Conservation (phyloP, 768 basidiomycete species). For the Cystofilobasidium bisporidii region DNA sequence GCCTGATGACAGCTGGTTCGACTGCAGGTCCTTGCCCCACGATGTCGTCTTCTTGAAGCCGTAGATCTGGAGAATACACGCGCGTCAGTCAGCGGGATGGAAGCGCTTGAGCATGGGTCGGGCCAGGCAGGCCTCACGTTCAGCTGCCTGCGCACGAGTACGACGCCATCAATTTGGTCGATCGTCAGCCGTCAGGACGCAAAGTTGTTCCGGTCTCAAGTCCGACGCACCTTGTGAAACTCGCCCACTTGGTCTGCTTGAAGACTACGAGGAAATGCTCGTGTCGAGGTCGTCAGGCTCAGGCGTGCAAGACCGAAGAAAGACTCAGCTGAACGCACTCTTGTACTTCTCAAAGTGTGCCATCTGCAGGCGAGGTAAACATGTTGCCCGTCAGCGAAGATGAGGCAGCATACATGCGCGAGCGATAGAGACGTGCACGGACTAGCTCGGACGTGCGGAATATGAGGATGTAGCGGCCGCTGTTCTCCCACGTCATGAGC, state of each 20-base stretch:
- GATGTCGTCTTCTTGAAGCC: not conserved
- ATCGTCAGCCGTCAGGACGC: too few relatives aligned
- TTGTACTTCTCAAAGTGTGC: not conserved
- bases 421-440: too few relatives aligned
- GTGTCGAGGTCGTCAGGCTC: not conserved
- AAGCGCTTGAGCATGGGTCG: too few relatives aligned
- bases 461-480: too few relatives aligned
- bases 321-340: not conserved
- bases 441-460: too few relatives aligned
- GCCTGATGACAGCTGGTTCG: not conserved
- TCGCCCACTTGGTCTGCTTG: not conserved
- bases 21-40: not conserved
- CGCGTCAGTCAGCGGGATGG: too few relatives aligned
- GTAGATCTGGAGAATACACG: not conserved
- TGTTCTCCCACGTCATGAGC: too few relatives aligned
- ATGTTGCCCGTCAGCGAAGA: too few relatives aligned
- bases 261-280: not conserved
- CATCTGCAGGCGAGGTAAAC: not conserved
- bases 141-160: not conserved
- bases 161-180: too few relatives aligned
- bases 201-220: too few relatives aligned
- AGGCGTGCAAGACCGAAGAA: not conserved
- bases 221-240: not conserved
- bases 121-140: too few relatives aligned
- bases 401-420: too few relatives aligned